These are phyloP conservation scores for Cladorrhinum sp. DNA, from an alignment of 2,329 filamentous ascomycete species.

Conservation along the genomic window DNA sequence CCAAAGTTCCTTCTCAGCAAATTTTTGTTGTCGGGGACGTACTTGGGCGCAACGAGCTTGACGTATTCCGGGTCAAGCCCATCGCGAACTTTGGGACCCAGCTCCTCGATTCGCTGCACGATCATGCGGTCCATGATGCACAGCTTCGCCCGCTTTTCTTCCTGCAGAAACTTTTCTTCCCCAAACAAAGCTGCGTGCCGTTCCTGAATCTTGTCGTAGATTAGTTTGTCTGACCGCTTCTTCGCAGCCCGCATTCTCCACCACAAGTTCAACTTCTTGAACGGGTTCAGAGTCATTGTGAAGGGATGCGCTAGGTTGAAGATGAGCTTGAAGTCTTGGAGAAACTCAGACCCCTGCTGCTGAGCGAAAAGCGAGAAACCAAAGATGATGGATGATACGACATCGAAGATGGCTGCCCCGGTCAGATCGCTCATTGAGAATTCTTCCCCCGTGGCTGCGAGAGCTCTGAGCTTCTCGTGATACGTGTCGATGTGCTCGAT, in stretches of 20 bases:
- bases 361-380: not conserved
- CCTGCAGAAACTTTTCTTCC: not conserved
- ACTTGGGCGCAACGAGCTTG: not conserved
- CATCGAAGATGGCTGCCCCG: not conserved
- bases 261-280: not conserved
- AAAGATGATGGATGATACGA: not conserved
- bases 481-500: not conserved
- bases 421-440: not conserved
- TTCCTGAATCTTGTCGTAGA: not conserved
- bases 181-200: not conserved
- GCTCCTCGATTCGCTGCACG: conserved; percentile 3
- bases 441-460: not conserved
- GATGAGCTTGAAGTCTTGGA: not conserved
- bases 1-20: too few relatives aligned
- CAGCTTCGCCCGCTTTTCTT: not conserved
- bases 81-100: not conserved
- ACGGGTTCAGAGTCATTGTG: not conserved
- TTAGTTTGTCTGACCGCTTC: not conserved
- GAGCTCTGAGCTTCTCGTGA: not conserved
- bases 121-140: conserved; percentile 8
- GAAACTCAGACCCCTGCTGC: not conserved
- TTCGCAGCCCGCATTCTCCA: not conserved
- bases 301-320: not conserved
- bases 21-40: not conserved
- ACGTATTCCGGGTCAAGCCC: not conserved